Evolutionary conservation across 1,284 basidiomycete genomes (phyloP).

Genomic region (Moniliophthora roreri): DNA sequence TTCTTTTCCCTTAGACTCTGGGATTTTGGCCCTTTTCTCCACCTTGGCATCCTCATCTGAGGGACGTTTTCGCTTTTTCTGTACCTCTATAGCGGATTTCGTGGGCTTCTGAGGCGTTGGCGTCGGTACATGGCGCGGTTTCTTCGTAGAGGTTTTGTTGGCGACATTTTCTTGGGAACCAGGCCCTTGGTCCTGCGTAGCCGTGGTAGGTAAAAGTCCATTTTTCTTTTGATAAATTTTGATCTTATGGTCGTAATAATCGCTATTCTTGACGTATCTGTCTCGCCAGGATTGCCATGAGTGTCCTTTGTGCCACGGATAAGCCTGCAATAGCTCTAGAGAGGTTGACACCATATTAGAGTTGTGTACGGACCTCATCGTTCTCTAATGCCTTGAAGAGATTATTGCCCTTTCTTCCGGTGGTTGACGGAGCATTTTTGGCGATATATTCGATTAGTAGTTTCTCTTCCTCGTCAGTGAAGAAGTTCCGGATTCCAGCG

Average conservation of each 20-base stretch:
- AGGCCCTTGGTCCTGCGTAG: background rate
- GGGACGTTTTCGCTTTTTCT: too few species aligned
- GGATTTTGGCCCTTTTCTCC: too few species aligned
- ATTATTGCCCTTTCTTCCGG: constrained; percentile 6
- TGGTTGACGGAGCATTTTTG: background rate
- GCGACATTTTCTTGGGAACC: too few species aligned
- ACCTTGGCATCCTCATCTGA: too few species aligned
- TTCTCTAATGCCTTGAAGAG: constrained; percentile 3
- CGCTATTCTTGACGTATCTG: constrained; percentile 6
- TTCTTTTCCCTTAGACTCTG: too few species aligned
- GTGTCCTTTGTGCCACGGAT: constrained; percentile 9
- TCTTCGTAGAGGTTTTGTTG: too few species aligned
- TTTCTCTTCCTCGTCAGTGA: constrained; percentile 3
- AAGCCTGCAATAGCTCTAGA: background rate
- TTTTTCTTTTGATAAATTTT: constrained; percentile 4
- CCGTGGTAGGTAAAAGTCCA: background rate
- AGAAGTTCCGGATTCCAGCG: background rate
- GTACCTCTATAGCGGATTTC: too few species aligned
- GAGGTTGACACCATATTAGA: background rate
- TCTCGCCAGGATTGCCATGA: constrained; percentile 12
- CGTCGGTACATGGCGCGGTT: too few species aligned
- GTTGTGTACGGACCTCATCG: background rate
- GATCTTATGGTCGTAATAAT: constrained; percentile 7
- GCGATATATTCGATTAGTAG: constrained; percentile 12
- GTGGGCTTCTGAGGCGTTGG: too few species aligned